These are phyloP conservation scores for Yamadazyma diospyri DNA, from an alignment of 1,139 yeast genomes.

Conservation along the genomic window DNA sequence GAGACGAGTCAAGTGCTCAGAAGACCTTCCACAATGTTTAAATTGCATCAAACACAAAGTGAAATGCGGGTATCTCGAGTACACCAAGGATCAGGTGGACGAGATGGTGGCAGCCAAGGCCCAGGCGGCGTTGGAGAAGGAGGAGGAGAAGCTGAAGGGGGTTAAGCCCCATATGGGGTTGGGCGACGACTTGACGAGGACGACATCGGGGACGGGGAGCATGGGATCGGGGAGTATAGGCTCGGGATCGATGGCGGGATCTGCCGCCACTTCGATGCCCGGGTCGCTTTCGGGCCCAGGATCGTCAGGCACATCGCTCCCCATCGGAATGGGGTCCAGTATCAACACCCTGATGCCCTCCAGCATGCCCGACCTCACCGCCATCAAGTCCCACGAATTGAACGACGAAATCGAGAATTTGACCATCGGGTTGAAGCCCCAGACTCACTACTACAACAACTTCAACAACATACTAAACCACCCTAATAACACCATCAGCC, in stretches of 20 bases:
- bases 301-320: too few species aligned
- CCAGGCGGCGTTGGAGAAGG: background rate
- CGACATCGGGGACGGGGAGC: background rate
- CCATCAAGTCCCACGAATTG: background rate
- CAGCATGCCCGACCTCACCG: background rate
- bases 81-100: conserved; percentile 30
- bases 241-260: background rate
- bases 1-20: conserved; percentile 43
- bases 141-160: conserved; percentile 1
- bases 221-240: background rate
- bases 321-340: background rate
- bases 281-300: background rate
- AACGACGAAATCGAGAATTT: conserved; percentile 16
- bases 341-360: background rate
- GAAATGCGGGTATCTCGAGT: conserved; percentile 39
- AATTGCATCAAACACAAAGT: conserved; percentile 43
- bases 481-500: conserved; percentile 19
- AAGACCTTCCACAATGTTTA: conserved; percentile 38
- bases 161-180: background rate
- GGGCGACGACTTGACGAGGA: background rate
- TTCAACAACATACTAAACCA: conserved; percentile 19
- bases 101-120: conserved; percentile 19
- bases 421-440: conserved; percentile 10
- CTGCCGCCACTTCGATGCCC: background rate
- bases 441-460: conserved; percentile 10